These are phyloP conservation scores for Sporisorium graminicola DNA, from an alignment of 1,284 basidiomycete species.

Conservation along the genomic window DNA sequence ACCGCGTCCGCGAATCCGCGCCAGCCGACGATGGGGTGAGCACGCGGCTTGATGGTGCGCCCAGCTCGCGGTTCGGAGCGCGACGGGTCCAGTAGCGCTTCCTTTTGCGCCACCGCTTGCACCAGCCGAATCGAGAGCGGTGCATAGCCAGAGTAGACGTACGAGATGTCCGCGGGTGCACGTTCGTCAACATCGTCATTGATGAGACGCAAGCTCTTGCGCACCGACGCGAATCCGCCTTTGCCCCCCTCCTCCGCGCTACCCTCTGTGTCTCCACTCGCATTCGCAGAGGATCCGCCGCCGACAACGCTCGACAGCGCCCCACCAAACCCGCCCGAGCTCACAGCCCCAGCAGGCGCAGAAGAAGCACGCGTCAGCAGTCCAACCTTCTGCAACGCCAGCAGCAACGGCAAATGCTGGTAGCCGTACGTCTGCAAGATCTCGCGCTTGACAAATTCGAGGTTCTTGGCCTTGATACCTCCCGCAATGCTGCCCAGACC, in stretches of 20 bases:
- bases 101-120: constrained; percentile 91
- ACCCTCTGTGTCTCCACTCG: constrained; percentile 11
- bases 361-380: constrained; percentile 72
- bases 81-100: constrained; percentile 76
- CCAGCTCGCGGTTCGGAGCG: constrained; percentile 10
- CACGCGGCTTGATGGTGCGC: constrained; percentile 65
- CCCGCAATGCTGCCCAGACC: constrained; percentile 71
- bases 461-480: constrained; percentile 85
- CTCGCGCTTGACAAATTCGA: constrained; percentile 91
- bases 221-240: constrained; percentile 78
- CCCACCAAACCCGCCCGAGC: constrained; percentile 19
- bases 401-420: constrained; percentile 84
- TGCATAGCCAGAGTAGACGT: constrained; percentile 96
- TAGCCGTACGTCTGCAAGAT: constrained; percentile 96
- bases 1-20: constrained; percentile 94
- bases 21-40: constrained; percentile 93
- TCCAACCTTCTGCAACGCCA: constrained; percentile 81
- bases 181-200: constrained; percentile 85
- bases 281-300: constrained; percentile 5
- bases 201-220: constrained; percentile 88
- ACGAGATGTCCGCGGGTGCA: constrained; percentile 89
- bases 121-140: constrained; percentile 91
- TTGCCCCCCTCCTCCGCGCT: constrained; percentile 35
- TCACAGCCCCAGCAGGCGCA: constrained; percentile 5
- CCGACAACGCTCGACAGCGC: constrained; percentile 47